Evolutionary conservation across 1,284 basidiomycete genomes (phyloP), one percentile per base, ranked within the genome.

Genomic region (Tilletia horrida): DNA sequence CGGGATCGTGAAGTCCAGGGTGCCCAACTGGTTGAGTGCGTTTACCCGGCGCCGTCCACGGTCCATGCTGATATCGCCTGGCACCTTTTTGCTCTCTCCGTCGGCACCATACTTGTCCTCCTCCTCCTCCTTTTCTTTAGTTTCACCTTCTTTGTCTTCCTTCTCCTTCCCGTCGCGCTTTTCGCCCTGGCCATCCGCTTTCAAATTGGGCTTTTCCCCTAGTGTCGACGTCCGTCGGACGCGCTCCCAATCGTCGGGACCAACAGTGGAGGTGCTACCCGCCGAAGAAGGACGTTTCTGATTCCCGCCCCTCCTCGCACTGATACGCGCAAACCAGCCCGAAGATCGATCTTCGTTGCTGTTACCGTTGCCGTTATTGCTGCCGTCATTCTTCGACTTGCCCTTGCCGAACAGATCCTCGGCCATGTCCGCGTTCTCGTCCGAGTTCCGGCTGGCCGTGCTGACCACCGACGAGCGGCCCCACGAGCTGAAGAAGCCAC

Each of bases 1-100:
- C 2, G 75, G 75, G 67, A 76, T 73, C 64, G 70, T 67, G 21
- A 69, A 76, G 62, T 76, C 75, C 13, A 59, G 29, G 16, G 55
- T 59, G 55, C 48, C 63, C 3, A 45, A 31, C 14, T 45, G 48
- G n/a, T 64, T 64, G 14, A 59, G n/a, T 25, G 48, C 63, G 29
- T 25, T 43, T 8, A 64, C 44, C 23, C 44, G 44, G 47, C 63
- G 55, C 25, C 48, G 31, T 25, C 63, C 44, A 31, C 55, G 35
- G 16, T 64, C 63, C 43, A 48, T 44, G n/a, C 35, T 31, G 48
- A 23, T n/a, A 7, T 50, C 63, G n/a, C 18, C 21, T 50, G 35
- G 6, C 35, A 40, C 35, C 21, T 21, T 29, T 7, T 47, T 21
- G 35, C 18, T 35, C 42, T 47, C 16, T 6, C 18, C 21, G 16